Evolutionary conservation across 148 eudicot species (phyloP), one percentile per base, ranked within the genome.

Genomic region (Spergularia marina): DNA sequence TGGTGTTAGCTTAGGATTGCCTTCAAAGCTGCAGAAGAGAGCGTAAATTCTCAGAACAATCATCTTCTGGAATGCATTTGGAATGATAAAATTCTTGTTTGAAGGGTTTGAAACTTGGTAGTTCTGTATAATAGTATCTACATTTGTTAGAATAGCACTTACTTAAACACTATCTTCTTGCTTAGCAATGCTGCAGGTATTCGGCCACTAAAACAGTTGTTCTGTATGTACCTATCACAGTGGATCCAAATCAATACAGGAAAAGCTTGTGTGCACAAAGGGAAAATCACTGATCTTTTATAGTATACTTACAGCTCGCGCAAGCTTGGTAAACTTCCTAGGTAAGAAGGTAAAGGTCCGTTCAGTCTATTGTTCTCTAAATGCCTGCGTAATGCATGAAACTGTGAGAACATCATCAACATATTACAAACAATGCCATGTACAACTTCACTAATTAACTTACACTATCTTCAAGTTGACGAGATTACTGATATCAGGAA

Each of bases 271-370:
- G 12, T 12, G 56, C 52, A 54, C 49, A 49, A 49, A 69, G 58
- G 69, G 59, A 58, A 66, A 17, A 25, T 30, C 23, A 13, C 64
- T 16, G 6, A n/a, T 20, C 15, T 12, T 11, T 53, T n/a, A 65
- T 13, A 40, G 14, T 55, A 73, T 17, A 86, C 99, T 64, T 89
- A 95, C 99, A 95, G 64, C 83, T 92, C 96, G 78, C 80, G 82
- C 77, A 95, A 86, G 88, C 83, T 86, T 73, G 94, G 89, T 82
- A 95, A 85, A 72, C 83, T 87, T 64, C 94, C 92, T 65, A 95
- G 79, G 77, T 80, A 92, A 74, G 91, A 75, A 52, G 99, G 99
- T 85, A 95, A 74, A 7, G 88, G 66, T 67, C 99, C 99, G 64
- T 63, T 86, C 71, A 95, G 80, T 72, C 77, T 76, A 83, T 95